Evolutionary conservation across 441 rosid genomes (phyloP), one percentile per base, ranked within the genome.

Genomic region (Populus hybrid): DNA sequence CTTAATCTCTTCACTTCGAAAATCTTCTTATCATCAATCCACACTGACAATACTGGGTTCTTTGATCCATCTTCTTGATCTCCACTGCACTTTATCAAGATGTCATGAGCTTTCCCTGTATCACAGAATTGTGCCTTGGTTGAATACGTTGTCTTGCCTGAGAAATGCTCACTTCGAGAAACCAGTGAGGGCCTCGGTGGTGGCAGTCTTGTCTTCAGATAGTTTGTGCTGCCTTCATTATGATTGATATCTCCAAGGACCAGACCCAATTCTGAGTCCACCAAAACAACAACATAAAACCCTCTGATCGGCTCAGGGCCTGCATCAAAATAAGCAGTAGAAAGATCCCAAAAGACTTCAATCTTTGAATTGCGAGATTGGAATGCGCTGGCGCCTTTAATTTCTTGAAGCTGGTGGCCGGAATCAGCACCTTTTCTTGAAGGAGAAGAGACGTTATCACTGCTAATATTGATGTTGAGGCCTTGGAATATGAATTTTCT

Each of bases 261-360:
- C 10, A 94, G 83, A 69, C 79, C 75, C 5, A 85, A 53, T 35
- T 89, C 90, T 24, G 93, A 89, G 67, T 93, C 92, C 16, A 91
- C 85, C 35, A 86, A 73, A 11, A 92, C 90, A 2, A 71, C 69
- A 30, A 93, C 76, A 66, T 88, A 89, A 79, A 88, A 95, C 59
- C 85, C 85, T 2, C 79, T 61, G 70, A 79, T 81, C 10, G 98
- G 98, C 74, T 95, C 93, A 0, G 94, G 93, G 63, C 93, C 90
- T 8, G 81, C 76, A 21, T 82, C 87, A 79, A 86, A 93, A 73
- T 73, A 77, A 20, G 99, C 97, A 12, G 84, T 70, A 5, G 92
- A 87, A 32, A 95, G 87, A 86, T 95, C 95, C 99, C 99, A 95
- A n/a, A 63, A 14, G 20, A 91, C 87, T 65, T 89, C 87, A 35